These are phyloP conservation scores for Xerocomellus chrysenteron DNA, from an alignment of 768 basidiomycete genomes.

Conservation along the genomic window DNA sequence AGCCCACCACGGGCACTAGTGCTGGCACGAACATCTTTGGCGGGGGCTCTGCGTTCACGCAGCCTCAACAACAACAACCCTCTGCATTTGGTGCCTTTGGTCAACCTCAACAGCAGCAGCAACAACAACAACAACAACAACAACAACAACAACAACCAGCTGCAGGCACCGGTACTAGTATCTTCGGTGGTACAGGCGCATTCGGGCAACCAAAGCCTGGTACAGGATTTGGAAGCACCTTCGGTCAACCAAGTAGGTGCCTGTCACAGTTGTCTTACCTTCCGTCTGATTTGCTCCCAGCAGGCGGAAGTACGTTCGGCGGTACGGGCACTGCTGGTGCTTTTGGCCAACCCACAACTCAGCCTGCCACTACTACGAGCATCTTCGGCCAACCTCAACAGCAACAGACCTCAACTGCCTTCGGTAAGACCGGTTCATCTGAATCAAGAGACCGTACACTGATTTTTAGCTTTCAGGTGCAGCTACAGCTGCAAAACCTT, in stretches of 20 bases:
- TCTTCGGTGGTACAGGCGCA: conserved; percentile 34
- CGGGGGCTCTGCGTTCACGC: conserved; percentile 40
- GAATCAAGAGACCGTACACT: not conserved
- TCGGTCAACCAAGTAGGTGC: conserved; percentile 26
- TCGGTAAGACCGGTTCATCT: conserved; percentile 41
- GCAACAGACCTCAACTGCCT: conserved; percentile 36
- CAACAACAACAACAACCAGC: conserved; percentile 38
- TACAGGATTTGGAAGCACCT: conserved; percentile 28
- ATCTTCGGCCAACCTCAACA: conserved; percentile 41
- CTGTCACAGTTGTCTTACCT: not conserved
- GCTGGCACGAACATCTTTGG: conserved; percentile 45
- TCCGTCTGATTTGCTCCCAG: conserved; percentile 4
- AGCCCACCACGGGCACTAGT: conserved; percentile 34
- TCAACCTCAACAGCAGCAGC: conserved; percentile 28
- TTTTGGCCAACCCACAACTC: conserved; percentile 31
- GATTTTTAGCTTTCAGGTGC: conserved; percentile 24
- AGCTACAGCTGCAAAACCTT: conserved; percentile 41
- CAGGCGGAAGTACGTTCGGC: conserved; percentile 25
- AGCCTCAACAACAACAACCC: conserved; percentile 31
- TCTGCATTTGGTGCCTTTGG: conserved; percentile 54
- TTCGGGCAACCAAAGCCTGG: conserved; percentile 35
- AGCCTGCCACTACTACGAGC: conserved; percentile 20
- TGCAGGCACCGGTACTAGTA: conserved; percentile 28
- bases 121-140: not conserved
- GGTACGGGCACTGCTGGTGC: conserved; percentile 17